phyloP scores from a whole-genome alignment of 2,329 filamentous ascomycete species.

The Capronia americana region DNA sequence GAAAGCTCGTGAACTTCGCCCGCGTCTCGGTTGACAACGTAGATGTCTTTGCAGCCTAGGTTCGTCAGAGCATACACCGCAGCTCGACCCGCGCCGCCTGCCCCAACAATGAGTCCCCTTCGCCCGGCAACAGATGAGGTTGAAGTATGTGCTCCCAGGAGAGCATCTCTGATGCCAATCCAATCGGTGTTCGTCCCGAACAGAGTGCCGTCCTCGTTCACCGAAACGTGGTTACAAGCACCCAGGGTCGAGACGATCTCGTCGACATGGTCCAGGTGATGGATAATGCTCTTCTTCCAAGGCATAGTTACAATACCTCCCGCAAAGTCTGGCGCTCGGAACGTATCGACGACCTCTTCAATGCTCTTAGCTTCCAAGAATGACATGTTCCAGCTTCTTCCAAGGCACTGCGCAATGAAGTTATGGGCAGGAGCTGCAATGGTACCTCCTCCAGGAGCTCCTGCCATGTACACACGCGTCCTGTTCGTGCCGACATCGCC shows the following conservation, averaged over 20 bases:
- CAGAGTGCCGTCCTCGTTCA: constrained; percentile 38
- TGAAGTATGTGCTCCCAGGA: constrained; percentile 44
- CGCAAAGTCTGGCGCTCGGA: constrained; percentile 42
- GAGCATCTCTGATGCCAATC: constrained; percentile 51
- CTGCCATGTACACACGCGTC: constrained; percentile 19
- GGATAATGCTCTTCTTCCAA: constrained; percentile 49
- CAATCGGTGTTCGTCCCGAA: constrained; percentile 54
- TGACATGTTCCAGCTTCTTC: constrained; percentile 45
- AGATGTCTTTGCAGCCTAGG: constrained; percentile 41
- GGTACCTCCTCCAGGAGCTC: constrained; percentile 43
- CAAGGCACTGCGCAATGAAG: constrained; percentile 47
- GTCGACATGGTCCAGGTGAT: constrained; percentile 47
- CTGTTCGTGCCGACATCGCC: neutral
- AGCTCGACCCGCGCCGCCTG: constrained; percentile 76
- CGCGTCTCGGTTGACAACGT: constrained; percentile 41
- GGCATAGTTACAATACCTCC: constrained; percentile 53
- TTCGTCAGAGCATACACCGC: constrained; percentile 72
- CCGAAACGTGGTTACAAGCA: constrained; percentile 25
- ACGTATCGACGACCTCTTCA: constrained; percentile 43
- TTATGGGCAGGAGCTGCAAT: constrained; percentile 52
- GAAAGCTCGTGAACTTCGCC: constrained; percentile 15
- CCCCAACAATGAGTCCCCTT: constrained; percentile 61
- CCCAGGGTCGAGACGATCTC: constrained; percentile 45
- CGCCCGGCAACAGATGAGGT: constrained; percentile 50
- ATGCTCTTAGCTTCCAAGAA: constrained; percentile 45